Evolutionary conservation across 1,284 basidiomycete species (phyloP), one percentile per base, ranked within the genome.

Genomic region (Ganoderma sp.): DNA sequence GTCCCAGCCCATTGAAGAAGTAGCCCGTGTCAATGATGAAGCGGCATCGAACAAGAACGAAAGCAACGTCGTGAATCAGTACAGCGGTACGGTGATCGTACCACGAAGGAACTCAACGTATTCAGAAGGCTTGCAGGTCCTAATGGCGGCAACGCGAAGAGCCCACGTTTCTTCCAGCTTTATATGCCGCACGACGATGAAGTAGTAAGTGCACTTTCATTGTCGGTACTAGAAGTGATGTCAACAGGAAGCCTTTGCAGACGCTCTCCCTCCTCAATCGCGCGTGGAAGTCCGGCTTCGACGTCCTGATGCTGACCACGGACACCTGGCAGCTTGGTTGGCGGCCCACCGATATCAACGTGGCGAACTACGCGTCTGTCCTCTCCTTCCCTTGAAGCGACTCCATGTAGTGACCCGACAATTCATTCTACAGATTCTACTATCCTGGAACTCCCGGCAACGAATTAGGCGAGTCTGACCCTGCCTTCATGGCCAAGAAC

Each of bases 261-360:
- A 85, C 84, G 0, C 74, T 83, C 34, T 84, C 82, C 62, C 78
- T 87, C 5, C 76, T 87, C 17, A 79, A 82, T 60, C 78, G 86
- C 12, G 85, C 85, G 0, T 84, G 82, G 81, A 82, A 84, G 64
- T 78, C 78, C 15, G 84, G 86, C 0, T 87, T 84, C 77, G 82
- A 84, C 73, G 83, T 82, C n/a, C 80, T 83, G 57, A 84, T 88
- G 78, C 78, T 85, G 54, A 89, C 88, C 0, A 81, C 88, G 19
- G 88, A 89, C 74, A 89, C 87, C 19, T 87, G 85, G 84, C 84
- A 86, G 69, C 81, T 88, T n/a, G 87, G 84, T 6, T 88, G 86
- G 85, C 77, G 87, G 14, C 86, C 86, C 34, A 84, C 83, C 2
- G 88, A 88, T 75, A 83, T 88, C 67, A 84, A 83, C 66, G 79